Evolutionary conservation across 2,329 filamentous ascomycete species (phyloP).

Genomic region (Claviceps humidiphila): DNA sequence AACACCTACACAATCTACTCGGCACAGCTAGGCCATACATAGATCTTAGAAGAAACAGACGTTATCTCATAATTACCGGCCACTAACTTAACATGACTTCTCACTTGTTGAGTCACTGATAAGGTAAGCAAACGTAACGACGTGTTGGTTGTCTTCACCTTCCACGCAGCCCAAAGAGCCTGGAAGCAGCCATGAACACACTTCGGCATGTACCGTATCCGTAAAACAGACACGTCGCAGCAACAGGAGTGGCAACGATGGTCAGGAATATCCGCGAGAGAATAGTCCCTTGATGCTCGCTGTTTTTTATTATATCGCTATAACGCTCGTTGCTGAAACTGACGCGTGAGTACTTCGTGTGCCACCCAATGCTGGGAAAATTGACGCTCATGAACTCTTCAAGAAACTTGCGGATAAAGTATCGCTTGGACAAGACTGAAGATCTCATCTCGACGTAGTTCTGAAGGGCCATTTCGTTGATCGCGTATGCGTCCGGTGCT

Average conservation of each 20-base stretch:
- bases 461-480: conserved; percentile 80
- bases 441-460: conserved; percentile 94
- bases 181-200: conserved; percentile 5
- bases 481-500: conserved; percentile 68
- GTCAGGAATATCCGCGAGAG: conserved; percentile 34
- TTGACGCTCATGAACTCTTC: conserved; percentile 74
- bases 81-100: too few relatives aligned
- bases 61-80: too few relatives aligned
- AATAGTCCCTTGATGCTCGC: conserved; percentile 53
- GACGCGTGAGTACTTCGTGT: conserved; percentile 82
- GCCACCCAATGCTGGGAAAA: conserved; percentile 68
- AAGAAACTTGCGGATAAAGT: conserved; percentile 68
- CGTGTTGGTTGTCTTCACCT: background rate
- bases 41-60: too few relatives aligned
- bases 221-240: conserved; percentile 13
- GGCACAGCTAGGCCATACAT: too few relatives aligned
- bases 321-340: conserved; percentile 92
- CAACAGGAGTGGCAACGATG: conserved; percentile 20
- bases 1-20: too few relatives aligned
- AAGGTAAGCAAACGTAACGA: background rate
- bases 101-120: too few relatives aligned
- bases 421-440: conserved; percentile 64
- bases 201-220: conserved; percentile 16
- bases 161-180: background rate
- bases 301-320: conserved; percentile 61